Evolutionary conservation across 148 eudicot species (phyloP).

Genomic region (Suaeda aralocaspica): DNA sequence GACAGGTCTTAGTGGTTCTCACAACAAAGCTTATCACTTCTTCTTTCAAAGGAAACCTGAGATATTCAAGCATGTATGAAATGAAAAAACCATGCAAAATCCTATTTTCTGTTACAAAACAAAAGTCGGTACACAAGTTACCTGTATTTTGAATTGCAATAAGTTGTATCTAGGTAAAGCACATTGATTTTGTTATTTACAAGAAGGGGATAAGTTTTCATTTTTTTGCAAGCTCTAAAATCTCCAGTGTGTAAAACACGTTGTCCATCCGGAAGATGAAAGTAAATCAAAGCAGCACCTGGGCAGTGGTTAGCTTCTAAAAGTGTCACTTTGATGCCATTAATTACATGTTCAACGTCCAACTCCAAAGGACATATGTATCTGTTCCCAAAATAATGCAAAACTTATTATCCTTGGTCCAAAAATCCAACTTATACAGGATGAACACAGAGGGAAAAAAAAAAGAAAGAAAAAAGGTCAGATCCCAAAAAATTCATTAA

Average conservation of each 20-base stretch:
- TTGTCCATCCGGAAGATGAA: conserved; percentile 44
- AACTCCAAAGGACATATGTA: conserved; percentile 45
- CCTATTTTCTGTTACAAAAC: not conserved
- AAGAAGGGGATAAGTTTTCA: conserved; percentile 56
- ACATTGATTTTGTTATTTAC: conserved; percentile 34
- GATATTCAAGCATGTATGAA: not conserved
- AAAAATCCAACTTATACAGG: not conserved
- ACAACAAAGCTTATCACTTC: conserved; percentile 51
- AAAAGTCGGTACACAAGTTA: conserved; percentile 6
- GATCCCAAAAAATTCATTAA: not conserved
- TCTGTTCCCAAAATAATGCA: conserved; percentile 21
- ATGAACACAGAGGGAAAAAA: not conserved
- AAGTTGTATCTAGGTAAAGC: conserved; percentile 66
- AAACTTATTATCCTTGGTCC: not conserved
- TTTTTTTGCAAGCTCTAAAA: conserved; percentile 56
- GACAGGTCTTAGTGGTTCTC: conserved; percentile 33
- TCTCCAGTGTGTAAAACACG: conserved; percentile 60
- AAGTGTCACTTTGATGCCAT: conserved; percentile 50
- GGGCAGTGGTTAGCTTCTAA: conserved; percentile 76
- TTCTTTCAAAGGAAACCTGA: conserved; percentile 66
- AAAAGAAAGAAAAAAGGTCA: too few relatives aligned
- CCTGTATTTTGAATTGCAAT: conserved; percentile 72
- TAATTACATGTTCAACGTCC: conserved; percentile 42
- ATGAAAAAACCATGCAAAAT: not conserved
- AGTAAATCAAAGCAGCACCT: conserved; percentile 67